A percentile compares a stretch with the other conserved stretches of the same genome.
Evolutionary conservation across 805 yeast genomes (phyloP).

Genomic region (Torulaspora indica): DNA sequence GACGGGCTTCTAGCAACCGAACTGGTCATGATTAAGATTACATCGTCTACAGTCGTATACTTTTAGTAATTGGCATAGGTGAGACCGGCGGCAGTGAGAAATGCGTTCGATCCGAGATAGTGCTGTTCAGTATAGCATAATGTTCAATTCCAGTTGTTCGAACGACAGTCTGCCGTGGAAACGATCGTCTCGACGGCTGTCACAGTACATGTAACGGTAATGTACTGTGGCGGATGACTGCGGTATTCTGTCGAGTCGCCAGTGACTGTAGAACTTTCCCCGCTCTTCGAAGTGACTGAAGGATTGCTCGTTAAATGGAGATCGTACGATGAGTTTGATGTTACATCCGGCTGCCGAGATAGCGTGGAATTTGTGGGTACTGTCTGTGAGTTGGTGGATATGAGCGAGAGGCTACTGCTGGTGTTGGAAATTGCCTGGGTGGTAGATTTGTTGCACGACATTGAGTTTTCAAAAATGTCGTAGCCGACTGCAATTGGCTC

Average conservation of each 20-base stretch:
- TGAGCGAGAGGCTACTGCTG: too few relatives aligned
- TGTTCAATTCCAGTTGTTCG: too few relatives aligned
- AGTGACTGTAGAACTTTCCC: too few relatives aligned
- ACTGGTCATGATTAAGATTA: not conserved
- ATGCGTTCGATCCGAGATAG: too few relatives aligned
- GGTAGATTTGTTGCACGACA: not conserved
- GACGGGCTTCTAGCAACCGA: too few relatives aligned
- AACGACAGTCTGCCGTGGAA: not conserved
- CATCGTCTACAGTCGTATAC: not conserved
- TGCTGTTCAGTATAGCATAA: too few relatives aligned
- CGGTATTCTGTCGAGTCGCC: not conserved
- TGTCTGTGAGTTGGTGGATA: not conserved
- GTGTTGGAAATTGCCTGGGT: not conserved
- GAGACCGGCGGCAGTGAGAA: too few relatives aligned
- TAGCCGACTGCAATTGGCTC: constrained; percentile 16
- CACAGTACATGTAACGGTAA: not conserved
- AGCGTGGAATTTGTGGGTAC: not conserved
- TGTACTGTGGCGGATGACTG: not conserved
- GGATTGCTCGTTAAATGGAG: not conserved
- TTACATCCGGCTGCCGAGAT: not conserved
- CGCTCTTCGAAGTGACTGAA: not conserved
- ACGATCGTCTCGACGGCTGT: not conserved
- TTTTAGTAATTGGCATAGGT: not conserved
- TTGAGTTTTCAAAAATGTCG: constrained; percentile 5
- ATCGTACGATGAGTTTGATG: not conserved